Conservation (phyloP, 805 yeast species). For the Zygosaccharomyces lentus region DNA sequence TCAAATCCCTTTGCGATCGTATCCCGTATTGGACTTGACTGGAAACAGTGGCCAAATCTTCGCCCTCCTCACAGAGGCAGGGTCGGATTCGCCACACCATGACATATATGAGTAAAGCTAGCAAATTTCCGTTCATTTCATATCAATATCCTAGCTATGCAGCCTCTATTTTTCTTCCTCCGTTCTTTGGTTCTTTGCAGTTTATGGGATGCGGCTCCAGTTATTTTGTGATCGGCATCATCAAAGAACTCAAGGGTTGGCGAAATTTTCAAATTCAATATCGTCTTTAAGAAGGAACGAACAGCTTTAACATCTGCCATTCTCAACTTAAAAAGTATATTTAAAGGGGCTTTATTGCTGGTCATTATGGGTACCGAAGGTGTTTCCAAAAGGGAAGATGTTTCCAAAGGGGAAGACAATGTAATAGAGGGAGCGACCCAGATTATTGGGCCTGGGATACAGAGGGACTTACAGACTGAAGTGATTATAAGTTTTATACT, state of each 20-base stretch:
- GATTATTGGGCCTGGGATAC: slow-evolving; percentile 27
- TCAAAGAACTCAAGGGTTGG: slow-evolving; percentile 1
- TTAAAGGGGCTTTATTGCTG: background rate
- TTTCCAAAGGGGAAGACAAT: slow-evolving; percentile 1
- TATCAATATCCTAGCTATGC: background rate
- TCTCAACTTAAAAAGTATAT: background rate
- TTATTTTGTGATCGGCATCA: slow-evolving; percentile 2
- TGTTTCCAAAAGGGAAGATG: background rate
- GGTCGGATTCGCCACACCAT: slow-evolving; percentile 4
- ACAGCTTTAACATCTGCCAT: background rate
- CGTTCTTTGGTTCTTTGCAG: background rate
- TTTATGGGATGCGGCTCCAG: slow-evolving; percentile 2
- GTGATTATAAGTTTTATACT: slow-evolving; percentile 30
- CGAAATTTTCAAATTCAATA: slow-evolving; percentile 4
- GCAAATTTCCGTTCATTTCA: slow-evolving; percentile 1
- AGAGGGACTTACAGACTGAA: slow-evolving; percentile 29
- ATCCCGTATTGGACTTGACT: slow-evolving; percentile 34
- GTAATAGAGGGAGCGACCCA: slow-evolving; percentile 12
- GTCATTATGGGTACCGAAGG: slow-evolving; percentile 1
- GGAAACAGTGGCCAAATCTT: slow-evolving; percentile 26
- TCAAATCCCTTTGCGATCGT: slow-evolving; percentile 47
- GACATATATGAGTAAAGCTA: background rate
- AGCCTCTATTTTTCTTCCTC: background rate
- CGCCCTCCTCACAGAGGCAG: background rate
- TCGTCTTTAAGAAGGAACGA: background rate